A percentile compares a stretch with the other conserved stretches of the same genome.
Evolutionary conservation across 2,329 filamentous ascomycete species (phyloP).

Genomic region (Verruconis gallopava): DNA sequence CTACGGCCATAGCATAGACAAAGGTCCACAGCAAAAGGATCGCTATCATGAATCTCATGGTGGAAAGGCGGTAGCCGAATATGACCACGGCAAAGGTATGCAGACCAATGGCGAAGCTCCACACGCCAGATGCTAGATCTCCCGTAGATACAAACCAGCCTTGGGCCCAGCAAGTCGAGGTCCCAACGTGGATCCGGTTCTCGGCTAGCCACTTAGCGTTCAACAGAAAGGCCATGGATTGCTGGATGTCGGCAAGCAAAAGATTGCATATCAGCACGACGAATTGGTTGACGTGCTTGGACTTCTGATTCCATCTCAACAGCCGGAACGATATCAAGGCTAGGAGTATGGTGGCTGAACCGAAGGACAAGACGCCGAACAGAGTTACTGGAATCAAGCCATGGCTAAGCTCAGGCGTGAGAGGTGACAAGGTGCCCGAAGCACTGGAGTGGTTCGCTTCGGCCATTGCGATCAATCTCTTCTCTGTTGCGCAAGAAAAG

Average conservation of each 20-base stretch:
- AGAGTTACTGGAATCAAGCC: constrained; percentile 35
- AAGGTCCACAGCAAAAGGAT: constrained; percentile 45
- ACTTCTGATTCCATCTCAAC: constrained; percentile 25
- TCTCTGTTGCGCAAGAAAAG: too few relatives aligned
- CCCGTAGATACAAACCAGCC: constrained; percentile 57
- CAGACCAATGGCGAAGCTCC: constrained; percentile 51
- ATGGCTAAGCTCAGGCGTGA: constrained; percentile 22
- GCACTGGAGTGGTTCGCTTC: too few relatives aligned
- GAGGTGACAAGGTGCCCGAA: constrained; percentile 18
- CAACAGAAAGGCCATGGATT: constrained; percentile 50
- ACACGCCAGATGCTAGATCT: constrained; percentile 52
- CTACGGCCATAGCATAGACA: constrained; percentile 42
- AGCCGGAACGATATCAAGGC: constrained; percentile 34
- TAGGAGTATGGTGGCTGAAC: constrained; percentile 31
- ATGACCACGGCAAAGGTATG: constrained; percentile 56
- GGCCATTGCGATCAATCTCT: too few relatives aligned
- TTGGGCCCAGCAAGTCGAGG: constrained; percentile 47
- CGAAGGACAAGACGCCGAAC: constrained; percentile 34
- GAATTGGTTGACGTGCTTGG: constrained; percentile 37
- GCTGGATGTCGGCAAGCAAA: constrained; percentile 54
- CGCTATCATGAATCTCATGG: constrained; percentile 35
- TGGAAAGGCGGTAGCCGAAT: constrained; percentile 38
- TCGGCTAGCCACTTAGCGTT: constrained; percentile 45
- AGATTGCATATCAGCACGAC: constrained; percentile 58
- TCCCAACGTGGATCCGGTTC: constrained; percentile 42